Percentiles rank a stretch among this genome's conserved stretches.
These are phyloP conservation scores for Bertia moriformis DNA, from an alignment of 2,329 filamentous ascomycete genomes.

Conservation along the genomic window DNA sequence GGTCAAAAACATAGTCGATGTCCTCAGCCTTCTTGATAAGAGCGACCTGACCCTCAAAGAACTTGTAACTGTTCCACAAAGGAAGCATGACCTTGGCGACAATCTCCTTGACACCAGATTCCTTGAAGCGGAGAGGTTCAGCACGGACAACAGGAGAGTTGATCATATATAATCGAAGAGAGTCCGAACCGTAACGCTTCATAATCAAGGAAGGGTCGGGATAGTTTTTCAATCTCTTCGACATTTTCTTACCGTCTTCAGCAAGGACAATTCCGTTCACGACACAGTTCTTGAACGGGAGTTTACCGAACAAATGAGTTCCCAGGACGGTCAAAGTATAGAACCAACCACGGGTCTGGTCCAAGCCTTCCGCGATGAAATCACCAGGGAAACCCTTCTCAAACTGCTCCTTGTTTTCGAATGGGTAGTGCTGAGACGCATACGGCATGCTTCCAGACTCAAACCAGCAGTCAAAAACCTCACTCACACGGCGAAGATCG, in stretches of 20 bases:
- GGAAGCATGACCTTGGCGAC: constrained; percentile 82
- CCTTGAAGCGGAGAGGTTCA: constrained; percentile 82
- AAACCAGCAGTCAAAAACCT: constrained; percentile 96
- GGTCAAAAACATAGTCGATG: constrained; percentile 66
- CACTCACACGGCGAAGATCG: constrained; percentile 62
- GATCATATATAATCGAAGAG: constrained; percentile 85
- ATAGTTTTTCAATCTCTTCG: constrained; percentile 91
- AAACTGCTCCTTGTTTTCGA: constrained; percentile 73
- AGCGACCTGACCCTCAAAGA: constrained; percentile 78
- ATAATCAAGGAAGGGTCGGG: constrained; percentile 76
- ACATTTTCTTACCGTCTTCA: constrained; percentile 97
- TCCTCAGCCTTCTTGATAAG: constrained; percentile 75
- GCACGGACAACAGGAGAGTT: constrained; percentile 83
- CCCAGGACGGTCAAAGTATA: constrained; percentile 83
- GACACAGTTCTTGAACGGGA: constrained; percentile 91
- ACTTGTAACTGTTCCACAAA: constrained; percentile 93
- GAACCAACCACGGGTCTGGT: constrained; percentile 94
- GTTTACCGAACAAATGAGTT: constrained; percentile 69
- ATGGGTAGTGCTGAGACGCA: constrained; percentile 79
- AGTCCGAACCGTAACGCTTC: constrained; percentile 78
- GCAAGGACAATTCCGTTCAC: constrained; percentile 89
- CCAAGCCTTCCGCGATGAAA: constrained; percentile 84
- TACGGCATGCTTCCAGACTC: constrained; percentile 95
- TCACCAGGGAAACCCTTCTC: constrained; percentile 74
- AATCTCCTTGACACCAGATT: constrained; percentile 83